A percentile compares a stretch with the other conserved stretches of the same genome.
phyloP scores from a whole-genome alignment of 1,284 basidiomycete genomes.

The Tilletia setariae region DNA sequence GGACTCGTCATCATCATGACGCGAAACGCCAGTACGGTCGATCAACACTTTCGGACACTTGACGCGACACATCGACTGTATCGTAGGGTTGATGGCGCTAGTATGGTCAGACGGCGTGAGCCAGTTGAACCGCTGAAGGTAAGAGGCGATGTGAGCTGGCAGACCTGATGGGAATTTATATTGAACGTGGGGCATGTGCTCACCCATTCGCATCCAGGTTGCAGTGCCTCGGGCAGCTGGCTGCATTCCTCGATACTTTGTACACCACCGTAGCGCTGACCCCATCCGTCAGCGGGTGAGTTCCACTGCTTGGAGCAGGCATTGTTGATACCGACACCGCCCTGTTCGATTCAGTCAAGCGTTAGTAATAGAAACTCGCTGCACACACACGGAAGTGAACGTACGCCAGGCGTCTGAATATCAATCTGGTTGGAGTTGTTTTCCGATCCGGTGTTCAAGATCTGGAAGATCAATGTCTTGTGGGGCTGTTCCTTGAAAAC shows the following conservation, averaged over 20 bases:
- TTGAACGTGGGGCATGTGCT: too few species aligned
- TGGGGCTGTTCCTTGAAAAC: background rate
- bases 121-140: slow-evolving; percentile 1
- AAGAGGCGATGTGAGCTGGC: background rate
- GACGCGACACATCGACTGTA: slow-evolving; percentile 5
- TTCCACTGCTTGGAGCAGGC: background rate
- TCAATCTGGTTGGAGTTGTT: background rate
- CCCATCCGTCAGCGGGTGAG: background rate
- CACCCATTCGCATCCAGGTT: background rate
- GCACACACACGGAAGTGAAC: background rate
- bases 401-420: background rate
- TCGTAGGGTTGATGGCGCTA: slow-evolving; percentile 10
- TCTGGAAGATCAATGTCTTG: background rate
- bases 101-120: background rate
- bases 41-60: background rate
- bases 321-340: background rate
- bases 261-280: background rate
- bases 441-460: background rate
- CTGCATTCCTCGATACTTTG: background rate
- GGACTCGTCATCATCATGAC: too few species aligned
- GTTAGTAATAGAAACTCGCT: background rate
- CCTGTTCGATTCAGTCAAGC: background rate
- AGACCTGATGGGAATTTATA: background rate
- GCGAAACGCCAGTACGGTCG: background rate
- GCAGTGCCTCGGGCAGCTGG: background rate